Evolutionary conservation across 129 eudicot species (phyloP).

Genomic region (Oenanthe sinensis): DNA sequence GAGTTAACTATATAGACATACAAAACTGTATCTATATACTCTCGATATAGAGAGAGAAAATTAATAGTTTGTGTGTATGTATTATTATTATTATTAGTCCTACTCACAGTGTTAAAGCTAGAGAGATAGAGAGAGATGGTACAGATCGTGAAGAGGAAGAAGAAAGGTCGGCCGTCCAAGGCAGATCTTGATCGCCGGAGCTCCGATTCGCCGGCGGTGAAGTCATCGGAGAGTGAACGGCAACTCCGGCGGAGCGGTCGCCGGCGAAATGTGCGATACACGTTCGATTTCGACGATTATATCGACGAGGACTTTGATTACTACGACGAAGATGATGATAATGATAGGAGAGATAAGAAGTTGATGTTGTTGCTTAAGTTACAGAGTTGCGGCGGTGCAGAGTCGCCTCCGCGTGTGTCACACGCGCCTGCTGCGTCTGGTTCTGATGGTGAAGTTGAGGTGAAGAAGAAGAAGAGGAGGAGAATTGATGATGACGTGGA

Average conservation of each 20-base stretch:
- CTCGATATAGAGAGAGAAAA: not conserved
- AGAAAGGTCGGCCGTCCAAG: constrained; percentile 80
- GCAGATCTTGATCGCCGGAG: constrained; percentile 59
- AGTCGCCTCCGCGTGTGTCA: constrained; percentile 38
- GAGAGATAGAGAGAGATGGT: constrained; percentile 36
- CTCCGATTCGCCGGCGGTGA: constrained; percentile 18
- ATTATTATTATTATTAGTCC: no score
- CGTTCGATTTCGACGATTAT: constrained; percentile 70
- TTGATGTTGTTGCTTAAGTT: constrained; percentile 35
- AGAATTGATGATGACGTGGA: constrained; percentile 29
- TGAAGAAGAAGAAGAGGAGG: constrained; percentile 56
- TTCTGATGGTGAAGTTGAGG: constrained; percentile 29
- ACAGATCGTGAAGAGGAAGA: constrained; percentile 85
- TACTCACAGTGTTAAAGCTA: not conserved
- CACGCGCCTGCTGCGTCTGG: constrained; percentile 27
- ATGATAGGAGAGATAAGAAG: constrained; percentile 65
- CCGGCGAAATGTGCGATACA: constrained; percentile 73
- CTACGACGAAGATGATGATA: constrained; percentile 36
- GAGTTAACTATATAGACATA: not conserved
- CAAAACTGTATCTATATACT: not conserved
- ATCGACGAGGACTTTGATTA: constrained; percentile 60
- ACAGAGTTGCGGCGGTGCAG: constrained; percentile 9
- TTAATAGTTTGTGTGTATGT: not conserved
- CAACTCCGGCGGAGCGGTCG: constrained; percentile 66
- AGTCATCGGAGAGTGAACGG: constrained; percentile 21